Evolutionary conservation across 768 basidiomycete genomes (phyloP).

Genomic region (Podaxis mareebaensis): DNA sequence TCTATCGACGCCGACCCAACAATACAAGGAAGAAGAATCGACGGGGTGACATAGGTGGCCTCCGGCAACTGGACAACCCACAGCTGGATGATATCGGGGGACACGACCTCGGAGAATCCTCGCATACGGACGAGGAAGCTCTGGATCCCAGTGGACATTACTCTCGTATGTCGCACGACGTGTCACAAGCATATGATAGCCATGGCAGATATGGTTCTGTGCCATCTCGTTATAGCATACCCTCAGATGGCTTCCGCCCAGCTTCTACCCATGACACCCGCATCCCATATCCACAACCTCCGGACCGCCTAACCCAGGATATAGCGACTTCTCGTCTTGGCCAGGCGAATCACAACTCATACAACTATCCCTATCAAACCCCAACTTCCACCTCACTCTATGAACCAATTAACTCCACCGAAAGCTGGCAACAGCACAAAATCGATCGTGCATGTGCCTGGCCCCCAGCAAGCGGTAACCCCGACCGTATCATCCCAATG

Average conservation of each 20-base stretch:
- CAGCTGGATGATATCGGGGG: conserved; percentile 27
- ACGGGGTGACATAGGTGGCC: conserved; percentile 14
- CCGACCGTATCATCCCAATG: conserved; percentile 12
- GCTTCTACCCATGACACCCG: conserved; percentile 26
- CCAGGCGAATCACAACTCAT: conserved; percentile 9
- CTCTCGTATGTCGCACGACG: conserved; percentile 24
- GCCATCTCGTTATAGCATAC: conserved; percentile 26
- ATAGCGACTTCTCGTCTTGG: conserved; percentile 22
- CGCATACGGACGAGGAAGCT: conserved; percentile 36
- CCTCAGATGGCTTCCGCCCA: conserved; percentile 22
- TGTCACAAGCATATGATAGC: conserved; percentile 24
- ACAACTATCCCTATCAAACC: conserved; percentile 17
- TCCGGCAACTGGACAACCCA: conserved; percentile 26
- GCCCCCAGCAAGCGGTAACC: conserved; percentile 9
- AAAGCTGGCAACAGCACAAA: conserved; percentile 17
- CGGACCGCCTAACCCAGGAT: conserved; percentile 17
- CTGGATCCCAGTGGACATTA: conserved; percentile 13
- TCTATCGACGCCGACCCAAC: conserved; percentile 85
- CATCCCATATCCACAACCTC: conserved; percentile 22
- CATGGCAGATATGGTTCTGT: conserved; percentile 28
- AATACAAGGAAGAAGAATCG: conserved; percentile 55
- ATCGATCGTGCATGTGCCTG: conserved; percentile 15
- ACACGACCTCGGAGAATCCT: conserved; percentile 36
- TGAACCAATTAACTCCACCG: conserved; percentile 7
- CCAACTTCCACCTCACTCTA: conserved; percentile 15